phyloP scores from a whole-genome alignment of 2,329 filamentous ascomycete genomes.

The Pezicula radicicola region DNA sequence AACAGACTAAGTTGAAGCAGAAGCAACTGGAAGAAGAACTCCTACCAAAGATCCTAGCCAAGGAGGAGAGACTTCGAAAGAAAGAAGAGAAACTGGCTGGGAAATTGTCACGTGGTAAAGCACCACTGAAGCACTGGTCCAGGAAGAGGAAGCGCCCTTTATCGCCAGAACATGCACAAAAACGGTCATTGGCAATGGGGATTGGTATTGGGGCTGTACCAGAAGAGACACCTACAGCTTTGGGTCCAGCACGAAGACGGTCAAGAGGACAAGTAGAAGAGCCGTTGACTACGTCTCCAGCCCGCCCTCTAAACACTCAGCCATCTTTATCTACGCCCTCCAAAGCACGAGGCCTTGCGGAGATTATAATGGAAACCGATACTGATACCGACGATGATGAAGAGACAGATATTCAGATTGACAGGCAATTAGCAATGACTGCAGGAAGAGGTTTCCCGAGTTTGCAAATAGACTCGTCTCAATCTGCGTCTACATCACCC shows the following conservation, averaged over 20 bases:
- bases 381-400: conserved; percentile 11
- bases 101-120: conserved; percentile 1
- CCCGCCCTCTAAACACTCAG: conserved; percentile 6
- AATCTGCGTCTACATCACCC: conserved; percentile 2
- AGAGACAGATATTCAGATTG: conserved; percentile 12
- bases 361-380: conserved; percentile 5
- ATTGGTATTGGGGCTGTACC: neutral
- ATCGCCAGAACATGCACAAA: conserved; percentile 4
- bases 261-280: neutral
- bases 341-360: conserved; percentile 8
- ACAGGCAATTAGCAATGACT: conserved; percentile 11
- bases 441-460: neutral
- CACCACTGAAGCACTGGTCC: neutral
- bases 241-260: conserved; percentile 4
- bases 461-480: neutral
- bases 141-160: conserved; percentile 7
- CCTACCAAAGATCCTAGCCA: conserved; percentile 4
- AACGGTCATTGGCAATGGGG: neutral
- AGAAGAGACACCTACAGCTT: neutral
- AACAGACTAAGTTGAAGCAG: conserved; percentile 14
- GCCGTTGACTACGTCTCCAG: conserved; percentile 3
- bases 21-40: conserved; percentile 8
- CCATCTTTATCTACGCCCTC: conserved; percentile 18
- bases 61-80: conserved; percentile 3
- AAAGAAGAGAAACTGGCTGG: conserved; percentile 5